Evolutionary conservation across 768 basidiomycete genomes (phyloP).

Genomic region (Termitomyces sp.): DNA sequence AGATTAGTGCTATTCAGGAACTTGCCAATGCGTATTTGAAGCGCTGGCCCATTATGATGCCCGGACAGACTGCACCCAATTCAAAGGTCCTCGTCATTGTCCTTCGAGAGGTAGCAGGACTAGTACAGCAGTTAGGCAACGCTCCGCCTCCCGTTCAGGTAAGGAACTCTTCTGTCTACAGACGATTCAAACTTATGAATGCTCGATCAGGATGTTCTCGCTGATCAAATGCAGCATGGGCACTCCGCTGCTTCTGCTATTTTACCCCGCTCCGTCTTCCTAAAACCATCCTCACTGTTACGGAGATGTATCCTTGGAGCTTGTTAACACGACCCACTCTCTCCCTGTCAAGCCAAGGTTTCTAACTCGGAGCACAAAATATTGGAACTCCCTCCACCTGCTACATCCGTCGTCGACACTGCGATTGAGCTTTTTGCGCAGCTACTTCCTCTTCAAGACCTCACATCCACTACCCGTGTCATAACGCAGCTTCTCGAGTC

Average conservation of each 20-base stretch:
- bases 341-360: too few species aligned
- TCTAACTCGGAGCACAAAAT: too few species aligned
- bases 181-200: background rate
- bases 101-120: conserved; percentile 79
- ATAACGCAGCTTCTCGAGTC: too few species aligned
- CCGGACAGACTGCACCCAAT: conserved; percentile 71
- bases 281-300: conserved; percentile 70
- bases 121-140: conserved; percentile 89
- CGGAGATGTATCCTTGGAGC: too few species aligned
- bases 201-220: conserved; percentile 66
- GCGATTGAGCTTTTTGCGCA: too few species aligned
- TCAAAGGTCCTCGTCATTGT: conserved; percentile 70
- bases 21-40: conserved; percentile 79
- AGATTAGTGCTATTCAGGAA: conserved; percentile 89
- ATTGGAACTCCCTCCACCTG: too few species aligned
- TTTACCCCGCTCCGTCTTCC: conserved; percentile 85
- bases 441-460: too few species aligned
- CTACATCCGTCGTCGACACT: too few species aligned
- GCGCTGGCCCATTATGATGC: conserved; percentile 92
- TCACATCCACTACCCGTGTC: too few species aligned
- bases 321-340: too few species aligned
- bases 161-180: conserved; percentile 12
- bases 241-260: conserved; percentile 87
- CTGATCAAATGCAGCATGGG: conserved; percentile 84
- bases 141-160: conserved; percentile 88